Evolutionary conservation across 306 rosid species (phyloP).

Genomic region (Inga leiocalycina): DNA sequence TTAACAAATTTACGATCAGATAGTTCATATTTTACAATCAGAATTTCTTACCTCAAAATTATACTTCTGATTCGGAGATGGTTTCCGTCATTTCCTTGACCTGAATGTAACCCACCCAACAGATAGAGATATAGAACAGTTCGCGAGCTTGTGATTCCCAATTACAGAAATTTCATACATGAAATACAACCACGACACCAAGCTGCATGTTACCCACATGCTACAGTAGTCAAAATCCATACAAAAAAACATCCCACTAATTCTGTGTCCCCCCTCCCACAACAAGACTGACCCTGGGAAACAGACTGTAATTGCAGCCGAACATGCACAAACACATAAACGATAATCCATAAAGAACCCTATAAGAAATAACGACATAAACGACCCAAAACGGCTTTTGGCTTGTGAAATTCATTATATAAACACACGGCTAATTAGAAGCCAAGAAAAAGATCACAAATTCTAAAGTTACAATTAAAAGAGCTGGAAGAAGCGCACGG

Average conservation of each 20-base stretch:
- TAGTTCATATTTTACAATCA: too few species aligned
- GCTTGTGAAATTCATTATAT: constrained; percentile 21
- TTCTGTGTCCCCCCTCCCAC: neutral
- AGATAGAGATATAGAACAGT: neutral
- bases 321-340: neutral
- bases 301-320: neutral
- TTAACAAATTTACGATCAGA: too few species aligned
- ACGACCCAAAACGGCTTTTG: constrained; percentile 1
- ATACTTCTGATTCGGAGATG: constrained; percentile 3
- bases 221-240: neutral
- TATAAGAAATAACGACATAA: neutral
- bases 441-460: neutral
- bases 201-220: neutral
- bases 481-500: constrained; percentile 22
- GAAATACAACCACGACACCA: neutral
- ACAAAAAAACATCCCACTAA: neutral
- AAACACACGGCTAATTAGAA: neutral
- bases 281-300: neutral
- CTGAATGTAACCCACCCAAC: constrained; percentile 11
- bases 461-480: constrained; percentile 37
- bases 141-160: neutral
- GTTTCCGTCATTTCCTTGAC: neutral
- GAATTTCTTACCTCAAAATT: too few species aligned
- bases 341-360: neutral
- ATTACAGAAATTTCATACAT: neutral